These are phyloP conservation scores for Calonectria naviculata DNA, from an alignment of 2,329 filamentous ascomycete genomes.

Conservation along the genomic window DNA sequence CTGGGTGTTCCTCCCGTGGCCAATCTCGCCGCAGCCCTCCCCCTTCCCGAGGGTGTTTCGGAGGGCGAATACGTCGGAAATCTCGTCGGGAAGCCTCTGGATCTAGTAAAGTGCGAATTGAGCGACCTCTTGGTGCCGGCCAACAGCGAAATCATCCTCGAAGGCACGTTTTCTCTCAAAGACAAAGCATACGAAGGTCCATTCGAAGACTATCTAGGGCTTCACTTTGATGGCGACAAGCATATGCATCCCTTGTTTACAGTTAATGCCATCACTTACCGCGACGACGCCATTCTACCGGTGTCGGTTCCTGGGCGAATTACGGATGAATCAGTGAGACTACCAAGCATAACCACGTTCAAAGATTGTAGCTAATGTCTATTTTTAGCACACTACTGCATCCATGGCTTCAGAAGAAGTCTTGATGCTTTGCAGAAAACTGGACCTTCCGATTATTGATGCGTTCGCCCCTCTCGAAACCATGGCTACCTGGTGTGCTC, in stretches of 20 bases:
- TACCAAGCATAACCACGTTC: no score
- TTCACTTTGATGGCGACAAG: background rate
- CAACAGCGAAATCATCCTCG: conserved; percentile 61
- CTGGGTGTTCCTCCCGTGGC: background rate
- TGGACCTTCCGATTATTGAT: conserved; percentile 45
- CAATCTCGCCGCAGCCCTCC: background rate
- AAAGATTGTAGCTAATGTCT: background rate
- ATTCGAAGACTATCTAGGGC: conserved; percentile 1
- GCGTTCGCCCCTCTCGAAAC: conserved; percentile 57
- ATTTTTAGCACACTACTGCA: background rate
- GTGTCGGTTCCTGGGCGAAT: conserved; percentile 23
- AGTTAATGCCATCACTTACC: conserved; percentile 27
- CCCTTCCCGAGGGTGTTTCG: conserved; percentile 45
- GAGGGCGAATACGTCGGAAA: conserved; percentile 62
- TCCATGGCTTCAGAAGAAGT: conserved; percentile 1
- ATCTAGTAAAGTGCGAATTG: conserved; percentile 62
- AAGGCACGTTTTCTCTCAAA: conserved; percentile 49
- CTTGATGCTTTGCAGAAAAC: conserved; percentile 1
- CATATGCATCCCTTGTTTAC: conserved; percentile 20
- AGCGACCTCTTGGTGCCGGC: conserved; percentile 61
- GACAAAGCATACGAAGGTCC: conserved; percentile 45
- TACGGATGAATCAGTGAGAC: conserved; percentile 6
- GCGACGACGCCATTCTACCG: conserved; percentile 26
- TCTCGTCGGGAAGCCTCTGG: conserved; percentile 54
- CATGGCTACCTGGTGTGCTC: conserved; percentile 58